A percentile compares a stretch with the other conserved stretches of the same genome.
Conservation (phyloP, 2,329 filamentous ascomycete species). For the Phaeosphaeria sp. region DNA sequence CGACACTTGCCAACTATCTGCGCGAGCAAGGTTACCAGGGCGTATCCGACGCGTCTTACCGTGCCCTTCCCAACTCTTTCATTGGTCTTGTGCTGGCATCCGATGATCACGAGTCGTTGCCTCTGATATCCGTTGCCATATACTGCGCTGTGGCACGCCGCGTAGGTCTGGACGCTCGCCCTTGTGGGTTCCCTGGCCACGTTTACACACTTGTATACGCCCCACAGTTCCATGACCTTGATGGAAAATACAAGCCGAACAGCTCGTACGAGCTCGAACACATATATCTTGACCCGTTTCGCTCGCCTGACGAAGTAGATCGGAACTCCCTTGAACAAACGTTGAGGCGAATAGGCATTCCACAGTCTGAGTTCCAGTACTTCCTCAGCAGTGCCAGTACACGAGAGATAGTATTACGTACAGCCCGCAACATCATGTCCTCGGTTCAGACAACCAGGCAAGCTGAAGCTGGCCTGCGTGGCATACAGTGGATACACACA, state of each 20-base stretch:
- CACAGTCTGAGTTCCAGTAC: conserved; percentile 47
- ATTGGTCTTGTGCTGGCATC: conserved; percentile 81
- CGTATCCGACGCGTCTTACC: conserved; percentile 74
- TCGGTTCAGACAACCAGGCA: conserved; percentile 64
- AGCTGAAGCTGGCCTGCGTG: conserved; percentile 25
- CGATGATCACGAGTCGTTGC: conserved; percentile 77
- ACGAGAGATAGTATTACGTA: conserved; percentile 74
- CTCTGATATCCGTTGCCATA: conserved; percentile 84
- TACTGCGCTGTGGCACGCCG: conserved; percentile 80
- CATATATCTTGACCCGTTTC: conserved; percentile 88
- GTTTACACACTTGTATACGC: conserved; percentile 80
- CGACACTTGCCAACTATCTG: conserved; percentile 73
- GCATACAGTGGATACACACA: conserved; percentile 35
- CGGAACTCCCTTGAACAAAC: conserved; percentile 61
- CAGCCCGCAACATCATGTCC: conserved; percentile 80
- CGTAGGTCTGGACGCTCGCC: conserved; percentile 76
- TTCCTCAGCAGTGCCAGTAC: conserved; percentile 71
- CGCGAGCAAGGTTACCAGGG: conserved; percentile 72
- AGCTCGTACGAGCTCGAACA: conserved; percentile 42
- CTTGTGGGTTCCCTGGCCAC: conserved; percentile 83
- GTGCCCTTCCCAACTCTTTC: conserved; percentile 84
- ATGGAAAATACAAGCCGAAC: conserved; percentile 46
- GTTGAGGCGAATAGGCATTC: conserved; percentile 61
- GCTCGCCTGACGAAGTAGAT: conserved; percentile 70
- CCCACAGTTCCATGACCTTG: conserved; percentile 61